Base-by-base conservation (phyloP, 106 monocot species). In the Xerophyta viscosa region DNA sequence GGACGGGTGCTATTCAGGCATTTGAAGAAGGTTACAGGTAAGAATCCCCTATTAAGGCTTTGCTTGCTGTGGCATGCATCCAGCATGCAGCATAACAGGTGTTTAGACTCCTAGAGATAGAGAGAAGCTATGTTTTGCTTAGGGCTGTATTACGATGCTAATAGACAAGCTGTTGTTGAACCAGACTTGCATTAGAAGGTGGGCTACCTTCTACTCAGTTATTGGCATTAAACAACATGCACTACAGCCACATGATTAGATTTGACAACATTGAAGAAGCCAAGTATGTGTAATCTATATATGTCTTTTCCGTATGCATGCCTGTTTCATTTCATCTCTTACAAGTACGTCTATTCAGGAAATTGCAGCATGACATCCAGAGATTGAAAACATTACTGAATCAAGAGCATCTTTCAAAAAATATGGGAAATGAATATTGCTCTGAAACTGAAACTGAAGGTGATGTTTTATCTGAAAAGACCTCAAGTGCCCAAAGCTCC, bases 241-340 rank as follows among this genome's bases (percentile, higher is more conserved):
- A 98, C 60, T 98, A 89, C 59, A 86, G 88, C 55, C 79, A 98
- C 65, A 98, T 98, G 96, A 82, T 98, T 46, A 81, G 96, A 79
- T 98, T 98, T 77, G 82, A 86, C 44, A 86, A 89, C 66, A 60
- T 71, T 64, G 78, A 88, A 66, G 82, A 89, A 70, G 82, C 96
- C 46, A 84, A 79, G 94, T 88, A 79, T 25, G 41, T 43, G 14
- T 33, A 20, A 23, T 23, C 36, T 24, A 4, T 20, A 25, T 26
- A 23, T 24, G 5, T 6, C 33, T 36, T 5, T n/a, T 56, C 21
- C 13, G 8, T 12, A 36, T 15, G 27, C n/a, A 31, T 19, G 12
- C 2, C 15, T 56, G 0, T 57, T 27, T 14, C 3, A 14, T 14
- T 14, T 8, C n/a, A 10, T 3, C 8, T 10, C 17, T 8, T 44